Conservation (phyloP, 116 monocot species). For the Trichopus zeylanicus region DNA sequence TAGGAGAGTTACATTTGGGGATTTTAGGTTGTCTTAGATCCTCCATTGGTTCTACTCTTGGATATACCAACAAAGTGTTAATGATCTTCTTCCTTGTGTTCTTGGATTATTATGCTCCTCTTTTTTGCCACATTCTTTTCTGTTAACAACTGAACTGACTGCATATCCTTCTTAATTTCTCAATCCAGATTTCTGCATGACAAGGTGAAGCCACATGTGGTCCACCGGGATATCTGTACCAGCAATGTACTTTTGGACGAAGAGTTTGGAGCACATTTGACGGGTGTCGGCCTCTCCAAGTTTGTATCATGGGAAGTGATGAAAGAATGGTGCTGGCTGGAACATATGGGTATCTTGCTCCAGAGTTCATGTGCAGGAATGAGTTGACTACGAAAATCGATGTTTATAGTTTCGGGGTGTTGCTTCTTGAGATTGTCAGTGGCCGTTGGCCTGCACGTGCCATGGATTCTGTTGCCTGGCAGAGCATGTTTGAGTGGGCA, state of each 20-base stretch:
- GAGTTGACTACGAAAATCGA: conserved; percentile 95
- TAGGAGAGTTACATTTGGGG: too few relatives aligned
- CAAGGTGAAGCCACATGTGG: conserved; percentile 97
- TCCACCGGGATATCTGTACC: conserved; percentile 91
- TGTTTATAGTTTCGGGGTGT: conserved; percentile 92
- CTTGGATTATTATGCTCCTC: too few relatives aligned
- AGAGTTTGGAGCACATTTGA: conserved; percentile 73
- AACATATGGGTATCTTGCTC: conserved; percentile 86
- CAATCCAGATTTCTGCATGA: conserved; percentile 75
- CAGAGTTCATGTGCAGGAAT: conserved; percentile 94
- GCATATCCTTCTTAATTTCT: not conserved
- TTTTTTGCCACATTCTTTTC: too few relatives aligned
- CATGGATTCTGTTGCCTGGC: conserved; percentile 71
- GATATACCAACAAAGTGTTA: too few relatives aligned
- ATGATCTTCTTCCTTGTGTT: too few relatives aligned
- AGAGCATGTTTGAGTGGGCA: conserved; percentile 95
- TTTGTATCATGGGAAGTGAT: conserved; percentile 94
- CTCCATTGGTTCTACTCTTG: too few relatives aligned
- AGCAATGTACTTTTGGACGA: conserved; percentile 93
- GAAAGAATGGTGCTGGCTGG: conserved; percentile 81
- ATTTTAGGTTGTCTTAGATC: too few relatives aligned
- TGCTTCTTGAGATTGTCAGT: conserved; percentile 83
- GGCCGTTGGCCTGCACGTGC: conserved; percentile 73
- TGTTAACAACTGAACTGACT: too few relatives aligned
- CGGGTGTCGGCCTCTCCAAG: conserved; percentile 88